Percentiles rank a stretch among this genome's conserved stretches.
These are phyloP conservation scores for Biscogniauxia mediterranea DNA, from an alignment of 2,329 filamentous ascomycete species.

Conservation along the genomic window DNA sequence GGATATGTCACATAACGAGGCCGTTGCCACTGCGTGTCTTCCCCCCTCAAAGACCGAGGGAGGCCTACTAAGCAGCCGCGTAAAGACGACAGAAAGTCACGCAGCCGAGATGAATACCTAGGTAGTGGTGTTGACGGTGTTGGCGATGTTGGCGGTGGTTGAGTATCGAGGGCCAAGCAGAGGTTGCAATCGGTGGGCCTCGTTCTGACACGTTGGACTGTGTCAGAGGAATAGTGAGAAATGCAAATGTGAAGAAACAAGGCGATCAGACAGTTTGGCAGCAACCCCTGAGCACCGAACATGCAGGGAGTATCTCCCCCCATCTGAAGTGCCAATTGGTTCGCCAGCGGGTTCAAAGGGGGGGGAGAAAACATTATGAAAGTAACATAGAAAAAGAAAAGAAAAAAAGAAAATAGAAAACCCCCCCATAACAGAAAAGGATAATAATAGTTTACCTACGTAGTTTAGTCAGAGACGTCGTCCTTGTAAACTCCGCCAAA, in stretches of 20 bases:
- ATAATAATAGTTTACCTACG: slow-evolving; percentile 13
- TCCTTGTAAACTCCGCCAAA: background rate
- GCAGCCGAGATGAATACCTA: background rate
- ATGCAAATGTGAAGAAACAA: background rate
- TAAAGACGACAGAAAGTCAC: background rate
- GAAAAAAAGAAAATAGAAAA: slow-evolving; percentile 10
- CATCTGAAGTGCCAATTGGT: background rate
- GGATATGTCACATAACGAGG: background rate
- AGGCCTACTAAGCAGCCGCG: background rate
- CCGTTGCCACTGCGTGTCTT: background rate
- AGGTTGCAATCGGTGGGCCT: background rate
- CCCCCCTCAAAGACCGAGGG: background rate
- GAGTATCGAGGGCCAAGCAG: background rate
- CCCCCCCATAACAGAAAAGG: slow-evolving; percentile 16
- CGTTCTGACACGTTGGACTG: background rate
- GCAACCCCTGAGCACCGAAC: background rate
- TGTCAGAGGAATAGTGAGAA: background rate
- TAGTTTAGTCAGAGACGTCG: background rate
- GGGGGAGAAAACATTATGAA: slow-evolving; percentile 1
- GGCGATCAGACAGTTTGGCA: slow-evolving; percentile 1
- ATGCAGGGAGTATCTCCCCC: background rate
- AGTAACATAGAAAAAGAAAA: slow-evolving; percentile 8
- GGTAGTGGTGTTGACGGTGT: background rate
- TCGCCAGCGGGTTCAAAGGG: background rate
- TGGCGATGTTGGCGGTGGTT: too few species aligned